Conservation (phyloP, 2,329 filamentous ascomycete species). For the Cladosporium velox region DNA sequence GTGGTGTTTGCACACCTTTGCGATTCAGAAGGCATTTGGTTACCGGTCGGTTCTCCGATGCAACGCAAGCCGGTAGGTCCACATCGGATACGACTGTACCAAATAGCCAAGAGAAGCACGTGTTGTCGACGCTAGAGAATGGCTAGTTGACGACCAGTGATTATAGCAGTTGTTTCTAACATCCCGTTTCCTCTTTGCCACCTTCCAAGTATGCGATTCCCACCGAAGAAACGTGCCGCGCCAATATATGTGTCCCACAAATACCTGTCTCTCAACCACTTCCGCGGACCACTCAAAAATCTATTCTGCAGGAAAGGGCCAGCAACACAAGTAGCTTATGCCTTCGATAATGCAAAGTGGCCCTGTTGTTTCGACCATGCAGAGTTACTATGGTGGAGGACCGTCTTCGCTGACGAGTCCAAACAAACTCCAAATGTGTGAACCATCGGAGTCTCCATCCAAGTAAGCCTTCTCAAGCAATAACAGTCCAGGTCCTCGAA, state of each 20-base stretch:
- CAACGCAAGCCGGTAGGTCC: slow-evolving; percentile 4
- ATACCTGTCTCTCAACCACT: neutral
- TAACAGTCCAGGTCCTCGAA: neutral
- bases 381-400: neutral
- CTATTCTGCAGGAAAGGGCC: neutral
- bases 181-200: slow-evolving; percentile 9
- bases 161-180: neutral
- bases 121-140: slow-evolving; percentile 10
- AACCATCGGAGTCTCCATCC: neutral
- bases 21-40: neutral
- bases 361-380: neutral
- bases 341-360: neutral
- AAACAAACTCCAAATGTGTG: neutral
- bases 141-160: neutral
- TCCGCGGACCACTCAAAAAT: neutral
- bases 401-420: neutral
- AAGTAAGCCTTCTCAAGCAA: neutral
- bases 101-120: slow-evolving; percentile 19
- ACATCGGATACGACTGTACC: slow-evolving; percentile 5
- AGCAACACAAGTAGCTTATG: neutral
- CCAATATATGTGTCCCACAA: neutral
- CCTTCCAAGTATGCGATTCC: slow-evolving; percentile 7
- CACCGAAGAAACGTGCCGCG: neutral
- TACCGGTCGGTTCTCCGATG: slow-evolving; percentile 1
- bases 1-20: neutral